Evolutionary conservation across 2,329 filamentous ascomycete species (phyloP).

Genomic region (Talaromyces sp.): DNA sequence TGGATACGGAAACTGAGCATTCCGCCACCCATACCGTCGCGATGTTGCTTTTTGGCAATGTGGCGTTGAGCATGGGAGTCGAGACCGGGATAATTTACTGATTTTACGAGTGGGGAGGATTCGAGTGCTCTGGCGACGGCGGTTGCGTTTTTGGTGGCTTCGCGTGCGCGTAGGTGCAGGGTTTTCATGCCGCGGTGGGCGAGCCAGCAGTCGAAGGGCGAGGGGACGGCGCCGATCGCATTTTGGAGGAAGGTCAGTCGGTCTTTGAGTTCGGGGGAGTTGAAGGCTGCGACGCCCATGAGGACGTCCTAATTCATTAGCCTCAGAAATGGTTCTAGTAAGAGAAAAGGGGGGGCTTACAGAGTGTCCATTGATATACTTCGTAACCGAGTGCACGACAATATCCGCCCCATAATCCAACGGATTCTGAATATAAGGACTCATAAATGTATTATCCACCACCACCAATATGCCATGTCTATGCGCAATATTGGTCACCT

Average conservation of each 20-base stretch:
- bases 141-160: slow-evolving; percentile 79
- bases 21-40: slow-evolving; percentile 88
- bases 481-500: slow-evolving; percentile 79
- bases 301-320: slow-evolving; percentile 68
- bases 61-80: slow-evolving; percentile 80
- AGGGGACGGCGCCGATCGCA: slow-evolving; percentile 92
- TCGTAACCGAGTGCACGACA: slow-evolving; percentile 94
- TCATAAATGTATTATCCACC: slow-evolving; percentile 99
- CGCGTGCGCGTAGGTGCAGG: slow-evolving; percentile 83
- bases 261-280: slow-evolving; percentile 73
- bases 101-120: slow-evolving; percentile 74
- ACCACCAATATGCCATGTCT: slow-evolving; percentile 87
- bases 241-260: slow-evolving; percentile 91
- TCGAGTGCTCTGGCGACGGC: slow-evolving; percentile 75
- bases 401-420: slow-evolving; percentile 94
- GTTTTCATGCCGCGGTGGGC: slow-evolving; percentile 97
- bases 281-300: slow-evolving; percentile 96
- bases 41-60: slow-evolving; percentile 87
- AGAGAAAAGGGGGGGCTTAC: slow-evolving; percentile 31
- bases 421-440: slow-evolving; percentile 94
- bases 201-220: slow-evolving; percentile 95
- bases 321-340: neutral
- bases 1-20: slow-evolving; percentile 96
- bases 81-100: slow-evolving; percentile 94
- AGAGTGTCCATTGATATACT: slow-evolving; percentile 97